These are phyloP conservation scores for Zygotorulaspora mrakii DNA, from an alignment of 1,139 yeast genomes.

Conservation along the genomic window DNA sequence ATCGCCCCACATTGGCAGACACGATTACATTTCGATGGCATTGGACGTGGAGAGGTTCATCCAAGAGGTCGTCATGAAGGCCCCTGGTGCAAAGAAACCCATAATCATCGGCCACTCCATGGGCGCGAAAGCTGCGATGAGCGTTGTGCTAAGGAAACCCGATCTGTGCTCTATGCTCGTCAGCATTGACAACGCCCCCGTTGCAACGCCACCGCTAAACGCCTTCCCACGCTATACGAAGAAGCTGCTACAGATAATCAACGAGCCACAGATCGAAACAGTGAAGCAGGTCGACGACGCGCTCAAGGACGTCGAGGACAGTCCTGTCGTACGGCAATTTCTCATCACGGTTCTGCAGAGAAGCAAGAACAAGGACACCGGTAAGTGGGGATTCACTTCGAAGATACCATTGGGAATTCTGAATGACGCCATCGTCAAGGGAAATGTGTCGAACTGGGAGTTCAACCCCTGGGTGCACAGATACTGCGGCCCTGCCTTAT, in stretches of 20 bases:
- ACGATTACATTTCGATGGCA: constrained; percentile 78
- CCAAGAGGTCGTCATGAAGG: constrained; percentile 42
- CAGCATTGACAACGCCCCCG: constrained; percentile 88
- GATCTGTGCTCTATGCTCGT: constrained; percentile 60
- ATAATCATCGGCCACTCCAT: constrained; percentile 88
- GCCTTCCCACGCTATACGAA: constrained; percentile 65
- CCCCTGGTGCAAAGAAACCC: constrained; percentile 39
- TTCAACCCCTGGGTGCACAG: constrained; percentile 52
- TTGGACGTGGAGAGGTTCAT: constrained; percentile 79
- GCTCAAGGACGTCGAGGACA: constrained; percentile 59
- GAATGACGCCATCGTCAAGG: constrained; percentile 59
- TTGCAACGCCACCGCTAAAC: constrained; percentile 55
- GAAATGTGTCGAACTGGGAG: constrained; percentile 75
- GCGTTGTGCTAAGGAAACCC: constrained; percentile 68
- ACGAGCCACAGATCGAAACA: constrained; percentile 43
- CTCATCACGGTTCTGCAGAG: constrained; percentile 51
- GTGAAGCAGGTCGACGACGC: constrained; percentile 67
- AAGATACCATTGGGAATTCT: constrained; percentile 70
- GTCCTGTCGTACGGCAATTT: constrained; percentile 67
- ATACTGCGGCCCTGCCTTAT: constrained; percentile 70
- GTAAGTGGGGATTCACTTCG: constrained; percentile 39
- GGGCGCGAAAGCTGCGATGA: constrained; percentile 97
- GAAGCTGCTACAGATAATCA: constrained; percentile 54
- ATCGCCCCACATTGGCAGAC: constrained; percentile 69
- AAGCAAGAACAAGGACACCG: constrained; percentile 41